Conservation (phyloP, 1,284 basidiomycete species). For the Rhodotorula glutinis region DNA sequence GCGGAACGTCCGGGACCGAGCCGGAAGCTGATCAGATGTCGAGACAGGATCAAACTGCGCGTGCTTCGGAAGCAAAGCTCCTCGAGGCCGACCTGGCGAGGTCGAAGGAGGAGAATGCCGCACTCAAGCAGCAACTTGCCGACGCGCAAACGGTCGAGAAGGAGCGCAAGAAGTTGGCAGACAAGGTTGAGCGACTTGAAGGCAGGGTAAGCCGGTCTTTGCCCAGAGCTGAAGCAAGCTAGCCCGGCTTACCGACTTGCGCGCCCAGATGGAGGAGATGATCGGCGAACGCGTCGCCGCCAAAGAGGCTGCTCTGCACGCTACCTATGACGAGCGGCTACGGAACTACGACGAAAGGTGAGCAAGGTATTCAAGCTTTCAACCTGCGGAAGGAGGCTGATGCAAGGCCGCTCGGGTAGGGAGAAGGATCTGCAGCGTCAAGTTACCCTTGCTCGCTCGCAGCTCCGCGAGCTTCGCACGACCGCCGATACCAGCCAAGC, state of each 20-base stretch:
- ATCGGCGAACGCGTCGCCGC: slow-evolving; percentile 78
- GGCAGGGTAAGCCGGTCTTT: slow-evolving; percentile 60
- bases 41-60: slow-evolving; percentile 77
- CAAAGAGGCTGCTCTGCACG: slow-evolving; percentile 92
- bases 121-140: slow-evolving; percentile 66
- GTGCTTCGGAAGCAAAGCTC: slow-evolving; percentile 72
- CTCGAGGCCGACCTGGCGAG: slow-evolving; percentile 68
- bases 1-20: too few relatives aligned
- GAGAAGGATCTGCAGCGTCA: slow-evolving; percentile 89
- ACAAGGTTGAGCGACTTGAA: slow-evolving; percentile 72
- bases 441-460: slow-evolving; percentile 74
- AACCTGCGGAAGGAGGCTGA: too few relatives aligned
- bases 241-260: too few relatives aligned
- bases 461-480: slow-evolving; percentile 80
- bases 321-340: slow-evolving; percentile 91
- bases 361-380: too few relatives aligned
- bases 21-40: too few relatives aligned
- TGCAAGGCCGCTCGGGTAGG: slow-evolving; percentile 52
- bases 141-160: slow-evolving; percentile 66
- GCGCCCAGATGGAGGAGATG: slow-evolving; percentile 75
- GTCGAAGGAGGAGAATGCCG: slow-evolving; percentile 71
- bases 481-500: slow-evolving; percentile 90
- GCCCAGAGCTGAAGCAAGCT: too few relatives aligned
- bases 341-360: slow-evolving; percentile 91
- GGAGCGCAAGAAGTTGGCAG: slow-evolving; percentile 71